Base-by-base conservation (phyloP, 2,329 filamentous ascomycete genomes). In the Plectosphaerella cucumerina region DNA sequence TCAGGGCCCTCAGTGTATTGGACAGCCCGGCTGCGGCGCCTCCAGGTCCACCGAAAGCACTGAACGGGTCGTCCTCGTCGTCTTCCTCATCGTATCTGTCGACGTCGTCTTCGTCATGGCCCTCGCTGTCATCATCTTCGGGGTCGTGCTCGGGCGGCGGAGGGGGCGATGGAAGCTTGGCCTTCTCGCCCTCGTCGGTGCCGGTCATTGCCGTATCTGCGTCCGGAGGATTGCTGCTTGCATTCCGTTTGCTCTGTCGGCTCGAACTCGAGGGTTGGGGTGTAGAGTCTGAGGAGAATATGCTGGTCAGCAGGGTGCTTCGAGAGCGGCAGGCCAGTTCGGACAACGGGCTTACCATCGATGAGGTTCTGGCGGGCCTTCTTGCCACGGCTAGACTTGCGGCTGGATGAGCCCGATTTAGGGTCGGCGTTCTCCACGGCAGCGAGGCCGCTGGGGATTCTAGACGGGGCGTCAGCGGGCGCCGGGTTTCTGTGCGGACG, bases 1-100 rank as follows among this genome's bases (percentile, higher is more conserved):
- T 95, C 58, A 99, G 73, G 17, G 92, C 91, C 64, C 93, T 81
- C 17, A 99, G 78, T 14, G 91, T 96, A 62, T 77, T 89, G 6
- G 90, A 89, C 23, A 97, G 73, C 17, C 84, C 83, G 49, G 84
- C 77, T 15, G 83, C 78, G 10, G 80, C 76, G 51, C 80, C 80
- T 44, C 78, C 81, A 44, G 81, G 79, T 41, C 86, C 83, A 34
- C 88, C 85, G 56, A 96, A 90, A 14, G 76, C 77, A 39, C 81
- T 78, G 58, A 84, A 84, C 1, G 80, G 77, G 57, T 83, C 81
- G 50, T 84, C 82, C 51, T 88, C 85, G 20, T 85, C 86, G 57
- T 89, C 85, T 54, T 85, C 86, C 57, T 89, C 85, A 54, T 85
- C 86, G 17, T 76, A 73, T 44, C 80, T 75, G 55, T 78, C 69